These are phyloP conservation scores for Cicer judaicum DNA, from an alignment of 306 rosid genomes.

Conservation along the genomic window DNA sequence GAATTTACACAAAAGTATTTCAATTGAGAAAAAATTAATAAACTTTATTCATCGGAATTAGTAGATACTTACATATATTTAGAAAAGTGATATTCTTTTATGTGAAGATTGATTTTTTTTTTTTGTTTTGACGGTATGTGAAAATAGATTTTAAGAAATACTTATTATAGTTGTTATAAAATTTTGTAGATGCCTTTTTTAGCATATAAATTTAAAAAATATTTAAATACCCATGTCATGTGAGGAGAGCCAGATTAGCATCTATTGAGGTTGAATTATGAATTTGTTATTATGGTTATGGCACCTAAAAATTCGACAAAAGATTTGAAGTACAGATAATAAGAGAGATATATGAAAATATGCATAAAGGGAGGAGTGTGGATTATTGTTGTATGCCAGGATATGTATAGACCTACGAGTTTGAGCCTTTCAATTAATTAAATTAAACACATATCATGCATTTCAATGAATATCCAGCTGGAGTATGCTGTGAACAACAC, in stretches of 20 bases:
- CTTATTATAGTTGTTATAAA: background rate
- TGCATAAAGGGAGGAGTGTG: slow-evolving; percentile 26
- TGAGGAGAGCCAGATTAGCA: slow-evolving; percentile 38
- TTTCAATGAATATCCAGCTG: slow-evolving; percentile 62
- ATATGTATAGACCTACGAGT: slow-evolving; percentile 44
- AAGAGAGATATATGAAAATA: slow-evolving; percentile 30
- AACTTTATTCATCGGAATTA: background rate
- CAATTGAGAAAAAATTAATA: background rate
- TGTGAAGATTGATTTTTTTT: background rate
- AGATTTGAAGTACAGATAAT: slow-evolving; percentile 47
- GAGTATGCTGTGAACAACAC: slow-evolving; percentile 42
- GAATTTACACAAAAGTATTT: background rate
- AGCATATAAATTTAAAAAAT: background rate
- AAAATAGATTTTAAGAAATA: background rate
- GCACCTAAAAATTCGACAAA: slow-evolving; percentile 45
- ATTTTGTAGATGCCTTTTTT: background rate
- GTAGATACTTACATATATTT: background rate
- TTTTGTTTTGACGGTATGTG: too few species aligned
- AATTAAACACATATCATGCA: slow-evolving; percentile 38
- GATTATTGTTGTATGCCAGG: slow-evolving; percentile 51
- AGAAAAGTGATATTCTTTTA: background rate
- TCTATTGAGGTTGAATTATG: slow-evolving; percentile 32
- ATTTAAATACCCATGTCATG: slow-evolving; percentile 34
- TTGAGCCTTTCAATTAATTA: slow-evolving; percentile 46
- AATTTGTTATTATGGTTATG: slow-evolving; percentile 37